phyloP scores from a whole-genome alignment of 2,329 filamentous ascomycete genomes.

The Setomelanomma holmii region DNA sequence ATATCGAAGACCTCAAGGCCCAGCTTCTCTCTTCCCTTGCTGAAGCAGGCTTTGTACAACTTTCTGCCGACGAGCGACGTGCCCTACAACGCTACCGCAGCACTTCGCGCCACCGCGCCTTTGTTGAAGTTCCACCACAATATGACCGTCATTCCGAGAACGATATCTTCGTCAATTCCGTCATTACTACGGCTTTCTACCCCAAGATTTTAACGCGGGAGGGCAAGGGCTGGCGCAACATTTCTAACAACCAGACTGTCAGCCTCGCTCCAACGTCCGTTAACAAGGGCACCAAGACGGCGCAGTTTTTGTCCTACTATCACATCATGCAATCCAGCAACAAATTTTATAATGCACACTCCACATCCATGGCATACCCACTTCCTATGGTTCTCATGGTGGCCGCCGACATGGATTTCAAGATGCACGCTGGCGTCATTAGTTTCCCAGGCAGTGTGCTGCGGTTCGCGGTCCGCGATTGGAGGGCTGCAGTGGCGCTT shows the following conservation, averaged over 20 bases:
- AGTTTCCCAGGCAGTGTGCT: constrained; percentile 87
- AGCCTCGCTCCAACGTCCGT: constrained; percentile 87
- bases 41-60: constrained; percentile 81
- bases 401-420: constrained; percentile 81
- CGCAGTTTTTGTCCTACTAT: constrained; percentile 92
- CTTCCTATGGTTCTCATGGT: constrained; percentile 77
- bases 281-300: constrained; percentile 69
- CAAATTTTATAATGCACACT: constrained; percentile 83
- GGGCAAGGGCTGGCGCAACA: constrained; percentile 85
- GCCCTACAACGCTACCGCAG: constrained; percentile 73
- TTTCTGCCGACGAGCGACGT: constrained; percentile 75
- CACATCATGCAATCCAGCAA: constrained; percentile 94
- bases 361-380: constrained; percentile 73
- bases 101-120: constrained; percentile 71
- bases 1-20: constrained; percentile 94
- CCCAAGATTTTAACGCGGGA: constrained; percentile 88
- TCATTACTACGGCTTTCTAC: constrained; percentile 95
- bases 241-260: constrained; percentile 91
- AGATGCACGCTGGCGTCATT: constrained; percentile 87
- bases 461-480: constrained; percentile 82
- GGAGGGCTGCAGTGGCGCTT: constrained; percentile 89
- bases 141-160: constrained; percentile 80
- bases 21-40: constrained; percentile 85
- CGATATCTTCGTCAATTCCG: constrained; percentile 77
- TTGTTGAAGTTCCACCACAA: constrained; percentile 81